Evolutionary conservation across 331 rosid genomes (phyloP), one percentile per base, ranked within the genome.

Genomic region (Pyrus hybrid): DNA sequence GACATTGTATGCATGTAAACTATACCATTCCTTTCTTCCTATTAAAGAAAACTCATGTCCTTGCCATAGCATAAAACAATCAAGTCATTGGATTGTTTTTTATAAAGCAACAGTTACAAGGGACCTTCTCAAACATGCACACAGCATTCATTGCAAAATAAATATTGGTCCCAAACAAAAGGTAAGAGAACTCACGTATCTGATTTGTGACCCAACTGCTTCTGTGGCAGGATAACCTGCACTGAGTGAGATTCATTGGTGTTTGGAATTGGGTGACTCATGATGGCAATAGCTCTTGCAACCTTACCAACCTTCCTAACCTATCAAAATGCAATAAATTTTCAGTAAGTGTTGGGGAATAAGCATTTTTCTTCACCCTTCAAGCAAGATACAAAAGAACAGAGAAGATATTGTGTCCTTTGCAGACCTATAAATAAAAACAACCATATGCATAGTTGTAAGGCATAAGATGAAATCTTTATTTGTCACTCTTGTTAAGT

Each of bases 401-500:
- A 13, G 5, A 2, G 16, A 22, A 23, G 43, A 45, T 18, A 25
- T n/a, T 25, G 13, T 26, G 10, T 5, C 70, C 75, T 26, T 25
- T 7, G 51, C 7, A 26, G 30, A 54, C 67, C 49, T 68, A 53
- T 25, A 62, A 35, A 23, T 43, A 22, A 10, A 35, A 13, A 60
- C 10, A 37, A 35, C n/a, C 26, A 21, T 43, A 13, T 32, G 37
- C 28, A 33, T 18, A 47, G 8, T 43, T 65, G 14, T 13, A 66
- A 49, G 28, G 63, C 17, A 33, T 3, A 32, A 33, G 23, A 60
- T 35, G 30, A 47, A 69, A 58, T 89, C 95, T 83, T 78, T 82
- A 57, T 95, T 80, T 63, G 93, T 81, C 47, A 89, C 91, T 85
- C 95, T 86, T n/a, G 90, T 89, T 82, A 91, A 77, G 89, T 91